Evolutionary conservation across 2,329 filamentous ascomycete species (phyloP), one percentile per base, ranked within the genome.

Genomic region (Penicillium sp.): DNA sequence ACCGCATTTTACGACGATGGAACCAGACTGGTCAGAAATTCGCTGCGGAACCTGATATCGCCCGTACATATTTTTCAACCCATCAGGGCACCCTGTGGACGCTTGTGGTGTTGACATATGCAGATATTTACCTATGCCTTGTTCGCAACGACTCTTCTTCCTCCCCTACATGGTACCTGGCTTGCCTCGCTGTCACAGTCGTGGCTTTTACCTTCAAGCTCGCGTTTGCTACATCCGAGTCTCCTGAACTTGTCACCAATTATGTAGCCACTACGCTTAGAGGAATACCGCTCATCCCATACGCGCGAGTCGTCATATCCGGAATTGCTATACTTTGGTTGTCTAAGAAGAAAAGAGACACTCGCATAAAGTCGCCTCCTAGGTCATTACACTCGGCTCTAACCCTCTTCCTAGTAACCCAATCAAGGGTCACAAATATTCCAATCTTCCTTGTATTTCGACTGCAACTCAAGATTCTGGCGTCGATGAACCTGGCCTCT

Each of bases 1-100:
- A 91, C 57, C 86, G 93, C 41, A 70, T 96, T 2, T 80, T 88
- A 44, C 83, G 92, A 48, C 86, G 90, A 60, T 99, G 94, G 94
- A 98, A 98, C 72, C 95, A 98, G 76, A 98, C 95, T 0, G 95
- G 95, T 5, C 94, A 98, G 73, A 99, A 99, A 76, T 93, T 92
- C 70, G 90, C 95, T 1, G 93, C 93, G n/a, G 90, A 90, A 45
- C 88, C 92, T 29, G 95, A 98, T 71, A 91, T 98, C 50, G 91
- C 91, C 65, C 91, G 90, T 62, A 81, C 77, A 5, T 90, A 92
- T 71, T 81, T 96, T 58, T 80, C 84, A 17, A 80, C 84, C 0
- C 85, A 91, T 60, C 88, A 88, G 2, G 75, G 82, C 30, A 72
- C 91, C 0, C 85, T 99, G 4, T 99, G 95, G 95, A 68, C 76